Percentiles rank a stretch among this genome's conserved stretches.
These are phyloP conservation scores for Byssothecium circinans DNA, from an alignment of 2,329 filamentous ascomycete species.

Conservation along the genomic window DNA sequence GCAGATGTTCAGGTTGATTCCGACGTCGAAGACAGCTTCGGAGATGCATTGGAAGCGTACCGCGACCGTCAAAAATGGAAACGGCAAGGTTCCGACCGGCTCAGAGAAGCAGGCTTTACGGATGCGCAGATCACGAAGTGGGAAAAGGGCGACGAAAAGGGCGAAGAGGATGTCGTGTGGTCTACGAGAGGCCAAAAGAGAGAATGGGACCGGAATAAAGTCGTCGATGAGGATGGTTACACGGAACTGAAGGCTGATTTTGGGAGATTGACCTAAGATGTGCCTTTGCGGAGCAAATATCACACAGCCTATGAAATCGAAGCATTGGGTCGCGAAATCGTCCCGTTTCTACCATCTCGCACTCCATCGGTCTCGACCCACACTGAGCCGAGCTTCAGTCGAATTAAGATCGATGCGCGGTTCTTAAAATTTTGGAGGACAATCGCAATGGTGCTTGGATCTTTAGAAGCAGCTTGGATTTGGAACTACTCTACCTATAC, in stretches of 20 bases:
- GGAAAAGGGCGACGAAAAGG: slow-evolving; percentile 64
- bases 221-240: slow-evolving; percentile 57
- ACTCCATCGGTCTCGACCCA: too few relatives aligned
- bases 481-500: too few relatives aligned
- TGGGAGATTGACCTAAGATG: slow-evolving; percentile 37
- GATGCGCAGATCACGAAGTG: slow-evolving; percentile 73
- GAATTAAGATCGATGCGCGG: too few relatives aligned
- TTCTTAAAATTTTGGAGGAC: too few relatives aligned
- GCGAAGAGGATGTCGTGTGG: slow-evolving; percentile 73
- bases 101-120: slow-evolving; percentile 77
- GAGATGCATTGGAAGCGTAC: slow-evolving; percentile 74
- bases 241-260: slow-evolving; percentile 55
- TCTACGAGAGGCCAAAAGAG: slow-evolving; percentile 66
- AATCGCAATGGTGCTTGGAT: too few relatives aligned
- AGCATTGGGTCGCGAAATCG: not conserved
- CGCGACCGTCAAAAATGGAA: slow-evolving; percentile 80
- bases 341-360: too few relatives aligned
- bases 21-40: slow-evolving; percentile 69
- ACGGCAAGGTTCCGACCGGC: slow-evolving; percentile 71
- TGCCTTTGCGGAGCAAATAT: not conserved
- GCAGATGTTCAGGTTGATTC: slow-evolving; percentile 57
- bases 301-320: not conserved
- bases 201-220: slow-evolving; percentile 69
- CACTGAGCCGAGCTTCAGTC: too few relatives aligned
- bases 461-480: too few relatives aligned